Conservation (phyloP, 805 yeast genomes). For the Suhomyces sp. region DNA sequence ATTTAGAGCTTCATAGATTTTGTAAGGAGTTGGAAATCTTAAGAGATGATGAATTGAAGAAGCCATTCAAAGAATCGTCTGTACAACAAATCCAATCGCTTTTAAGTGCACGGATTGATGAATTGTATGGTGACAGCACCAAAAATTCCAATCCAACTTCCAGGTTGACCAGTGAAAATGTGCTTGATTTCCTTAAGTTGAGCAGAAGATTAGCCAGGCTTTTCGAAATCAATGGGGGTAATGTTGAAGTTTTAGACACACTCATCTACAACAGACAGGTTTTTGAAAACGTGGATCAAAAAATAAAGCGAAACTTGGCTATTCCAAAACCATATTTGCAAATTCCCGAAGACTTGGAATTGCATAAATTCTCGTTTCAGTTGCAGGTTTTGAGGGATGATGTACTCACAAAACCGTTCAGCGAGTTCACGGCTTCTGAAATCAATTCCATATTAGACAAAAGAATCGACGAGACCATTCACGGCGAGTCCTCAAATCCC, state of each 20-base stretch:
- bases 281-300: background rate
- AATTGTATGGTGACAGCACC: constrained; percentile 9
- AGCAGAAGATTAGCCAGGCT: constrained; percentile 17
- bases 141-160: constrained; percentile 9
- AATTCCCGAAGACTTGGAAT: constrained; percentile 18
- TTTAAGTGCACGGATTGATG: constrained; percentile 16
- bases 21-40: constrained; percentile 18
- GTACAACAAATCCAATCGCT: constrained; percentile 12
- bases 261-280: constrained; percentile 38
- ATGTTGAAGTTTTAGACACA: constrained; percentile 56
- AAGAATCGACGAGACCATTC: constrained; percentile 14
- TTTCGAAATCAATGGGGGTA: constrained; percentile 55
- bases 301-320: background rate
- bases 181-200: constrained; percentile 16
- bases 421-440: constrained; percentile 8
- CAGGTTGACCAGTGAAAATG: constrained; percentile 11
- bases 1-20: constrained; percentile 14
- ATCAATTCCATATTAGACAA: constrained; percentile 14
- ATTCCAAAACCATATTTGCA: constrained; percentile 10
- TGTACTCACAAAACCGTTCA: constrained; percentile 6
- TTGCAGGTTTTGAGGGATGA: constrained; percentile 16
- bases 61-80: constrained; percentile 7
- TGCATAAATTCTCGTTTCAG: constrained; percentile 15
- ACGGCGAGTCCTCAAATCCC: constrained; percentile 11
- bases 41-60: constrained; percentile 8